These are phyloP conservation scores for Talaromyces trachyspermus DNA, from an alignment of 495 filamentous ascomycete genomes.

Conservation along the genomic window DNA sequence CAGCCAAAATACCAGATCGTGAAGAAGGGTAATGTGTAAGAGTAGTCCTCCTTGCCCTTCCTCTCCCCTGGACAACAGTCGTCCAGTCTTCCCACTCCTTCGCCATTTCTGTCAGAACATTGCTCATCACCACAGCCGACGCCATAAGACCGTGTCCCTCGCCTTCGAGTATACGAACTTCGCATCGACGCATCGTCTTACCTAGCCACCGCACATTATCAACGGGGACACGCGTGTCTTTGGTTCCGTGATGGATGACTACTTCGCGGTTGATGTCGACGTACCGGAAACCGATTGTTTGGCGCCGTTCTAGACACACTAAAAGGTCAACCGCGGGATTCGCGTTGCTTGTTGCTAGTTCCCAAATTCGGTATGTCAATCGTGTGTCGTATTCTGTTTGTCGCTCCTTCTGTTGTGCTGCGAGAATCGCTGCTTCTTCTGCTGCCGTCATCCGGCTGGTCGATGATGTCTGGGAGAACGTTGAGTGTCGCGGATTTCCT, in stretches of 20 bases:
- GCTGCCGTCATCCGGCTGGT: constrained; percentile 12
- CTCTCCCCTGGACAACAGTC: constrained; percentile 45
- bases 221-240: constrained; percentile 85
- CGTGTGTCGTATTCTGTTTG: constrained; percentile 76
- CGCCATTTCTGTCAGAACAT: constrained; percentile 86
- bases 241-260: constrained; percentile 88
- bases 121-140: constrained; percentile 84
- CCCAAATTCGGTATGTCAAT: constrained; percentile 89
- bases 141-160: constrained; percentile 98
- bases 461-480: constrained; percentile 9
- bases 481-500: not conserved
- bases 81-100: constrained; percentile 95
- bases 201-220: constrained; percentile 95
- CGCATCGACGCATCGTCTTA: constrained; percentile 85
- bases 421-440: constrained; percentile 23
- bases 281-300: constrained; percentile 93
- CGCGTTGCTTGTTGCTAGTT: constrained; percentile 81
- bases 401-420: constrained; percentile 50
- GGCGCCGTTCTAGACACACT: constrained; percentile 83
- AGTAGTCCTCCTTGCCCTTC: constrained; percentile 7
- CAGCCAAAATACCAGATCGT: not conserved
- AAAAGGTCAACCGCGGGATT: constrained; percentile 92
- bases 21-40: constrained; percentile 1
- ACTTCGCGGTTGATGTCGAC: constrained; percentile 88
- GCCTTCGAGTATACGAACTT: constrained; percentile 83